These are phyloP conservation scores for Hypholoma fasciculare DNA, from an alignment of 768 basidiomycete genomes.

Conservation along the genomic window DNA sequence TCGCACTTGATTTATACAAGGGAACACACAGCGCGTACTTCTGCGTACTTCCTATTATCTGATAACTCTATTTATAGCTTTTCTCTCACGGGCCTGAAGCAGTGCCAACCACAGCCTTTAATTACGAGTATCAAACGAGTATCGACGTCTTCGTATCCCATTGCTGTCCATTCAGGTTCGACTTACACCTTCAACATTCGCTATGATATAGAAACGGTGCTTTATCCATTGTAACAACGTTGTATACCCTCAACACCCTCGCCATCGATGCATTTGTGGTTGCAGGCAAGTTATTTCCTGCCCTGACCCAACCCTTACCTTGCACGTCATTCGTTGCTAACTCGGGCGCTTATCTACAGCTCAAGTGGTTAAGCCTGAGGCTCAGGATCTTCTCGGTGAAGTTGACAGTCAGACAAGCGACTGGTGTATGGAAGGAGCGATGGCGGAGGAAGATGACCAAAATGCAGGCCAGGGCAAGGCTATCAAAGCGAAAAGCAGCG, in stretches of 20 bases:
- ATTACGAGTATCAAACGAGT: too few species aligned
- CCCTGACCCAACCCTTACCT: not conserved
- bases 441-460: not conserved
- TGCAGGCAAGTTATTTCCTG: constrained; percentile 1
- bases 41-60: too few species aligned
- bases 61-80: not conserved
- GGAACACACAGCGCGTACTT: too few species aligned
- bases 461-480: constrained; percentile 2
- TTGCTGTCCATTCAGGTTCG: not conserved
- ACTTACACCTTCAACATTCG: not conserved
- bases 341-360: not conserved
- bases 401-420: not conserved
- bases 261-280: constrained; percentile 7
- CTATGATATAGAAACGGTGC: not conserved
- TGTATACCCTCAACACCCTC: not conserved
- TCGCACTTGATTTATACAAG: too few species aligned
- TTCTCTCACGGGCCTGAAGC: not conserved
- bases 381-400: not conserved
- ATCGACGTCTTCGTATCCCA: not conserved
- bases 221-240: not conserved
- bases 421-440: not conserved
- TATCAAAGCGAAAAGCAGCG: constrained; percentile 1
- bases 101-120: not conserved
- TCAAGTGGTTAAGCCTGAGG: constrained; percentile 6
- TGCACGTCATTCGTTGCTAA: not conserved